Evolutionary conservation across 345 rosid species (phyloP).

Genomic region (Brassica nigra): DNA sequence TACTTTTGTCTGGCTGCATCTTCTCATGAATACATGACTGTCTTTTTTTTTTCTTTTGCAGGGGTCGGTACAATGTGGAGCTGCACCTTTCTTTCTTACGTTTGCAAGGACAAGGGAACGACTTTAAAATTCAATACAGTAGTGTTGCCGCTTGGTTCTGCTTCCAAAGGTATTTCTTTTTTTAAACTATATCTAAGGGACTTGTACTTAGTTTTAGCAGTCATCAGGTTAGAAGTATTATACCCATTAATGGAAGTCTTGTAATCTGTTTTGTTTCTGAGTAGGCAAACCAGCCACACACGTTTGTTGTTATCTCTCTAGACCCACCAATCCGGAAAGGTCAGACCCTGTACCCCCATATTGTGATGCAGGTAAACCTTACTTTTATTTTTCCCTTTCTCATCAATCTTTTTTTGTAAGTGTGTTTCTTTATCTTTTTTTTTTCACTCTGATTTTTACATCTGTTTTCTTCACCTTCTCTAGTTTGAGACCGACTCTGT

Average conservation of each 20-base stretch:
- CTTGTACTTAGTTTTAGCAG: not conserved
- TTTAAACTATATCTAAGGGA: slow-evolving; percentile 9
- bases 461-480: slow-evolving; percentile 5
- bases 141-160: slow-evolving; percentile 91
- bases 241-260: not conserved
- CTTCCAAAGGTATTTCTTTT: slow-evolving; percentile 75
- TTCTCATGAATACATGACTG: slow-evolving; percentile 18
- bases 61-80: slow-evolving; percentile 98
- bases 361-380: slow-evolving; percentile 80
- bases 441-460: not conserved
- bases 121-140: slow-evolving; percentile 97
- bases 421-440: not conserved
- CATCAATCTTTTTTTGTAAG: not conserved
- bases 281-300: slow-evolving; percentile 95
- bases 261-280: slow-evolving; percentile 28
- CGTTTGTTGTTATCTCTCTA: slow-evolving; percentile 87
- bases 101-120: slow-evolving; percentile 96
- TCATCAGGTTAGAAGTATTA: not conserved
- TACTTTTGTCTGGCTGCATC: slow-evolving; percentile 5
- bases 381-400: not conserved
- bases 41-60: slow-evolving; percentile 31
- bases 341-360: slow-evolving; percentile 94
- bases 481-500: slow-evolving; percentile 89
- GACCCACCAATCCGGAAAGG: slow-evolving; percentile 99
- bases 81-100: slow-evolving; percentile 92